Conservation (phyloP, 805 yeast genomes). For the Metschnikowia arizonensis region DNA sequence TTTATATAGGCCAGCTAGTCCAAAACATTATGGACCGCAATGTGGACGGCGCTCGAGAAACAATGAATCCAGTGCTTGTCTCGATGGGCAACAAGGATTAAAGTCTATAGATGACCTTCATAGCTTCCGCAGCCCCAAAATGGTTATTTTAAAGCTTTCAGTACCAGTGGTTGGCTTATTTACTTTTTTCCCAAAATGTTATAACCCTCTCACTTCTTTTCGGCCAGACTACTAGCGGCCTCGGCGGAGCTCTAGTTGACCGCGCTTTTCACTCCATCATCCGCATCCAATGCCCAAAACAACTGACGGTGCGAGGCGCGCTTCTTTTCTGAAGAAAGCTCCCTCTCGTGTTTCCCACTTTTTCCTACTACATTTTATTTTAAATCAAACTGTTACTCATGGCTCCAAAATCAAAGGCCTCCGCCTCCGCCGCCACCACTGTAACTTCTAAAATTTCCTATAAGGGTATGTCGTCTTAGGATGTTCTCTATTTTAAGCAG, state of each 20-base stretch:
- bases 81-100: no score
- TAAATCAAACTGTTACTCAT: slow-evolving; percentile 1
- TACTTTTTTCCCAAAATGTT: no score
- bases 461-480: slow-evolving; percentile 14
- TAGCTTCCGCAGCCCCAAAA: no score
- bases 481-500: background rate
- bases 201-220: no score
- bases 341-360: background rate
- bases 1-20: no score
- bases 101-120: no score
- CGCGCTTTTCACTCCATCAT: slow-evolving; percentile 3
- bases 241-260: background rate
- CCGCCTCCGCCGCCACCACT: slow-evolving; percentile 7
- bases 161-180: no score
- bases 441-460: slow-evolving; percentile 13
- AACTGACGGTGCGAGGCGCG: slow-evolving; percentile 6
- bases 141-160: no score
- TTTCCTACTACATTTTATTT: slow-evolving; percentile 2
- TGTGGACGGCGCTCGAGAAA: no score
- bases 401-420: slow-evolving; percentile 15
- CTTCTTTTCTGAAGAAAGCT: slow-evolving; percentile 1
- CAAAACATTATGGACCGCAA: no score
- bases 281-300: slow-evolving; percentile 5
- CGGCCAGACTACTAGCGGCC: no score
- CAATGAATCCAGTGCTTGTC: no score